Evolutionary conservation across 208 protist species (phyloP).

Genomic region (Trypanosoma boissoni): DNA sequence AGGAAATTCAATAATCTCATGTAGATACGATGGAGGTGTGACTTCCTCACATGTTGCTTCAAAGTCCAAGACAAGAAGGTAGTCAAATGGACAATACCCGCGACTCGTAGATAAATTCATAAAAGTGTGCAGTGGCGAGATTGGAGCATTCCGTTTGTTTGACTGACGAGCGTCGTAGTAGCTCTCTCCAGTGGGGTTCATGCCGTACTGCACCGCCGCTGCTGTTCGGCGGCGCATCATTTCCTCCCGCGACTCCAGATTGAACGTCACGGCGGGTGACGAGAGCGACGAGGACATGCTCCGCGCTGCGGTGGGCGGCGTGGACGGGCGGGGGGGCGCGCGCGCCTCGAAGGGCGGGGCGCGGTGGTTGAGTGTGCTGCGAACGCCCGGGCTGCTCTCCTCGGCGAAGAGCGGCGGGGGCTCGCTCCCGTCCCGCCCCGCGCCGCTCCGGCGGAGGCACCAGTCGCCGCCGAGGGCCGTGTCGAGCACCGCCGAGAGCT

Average conservation of each 20-base stretch:
- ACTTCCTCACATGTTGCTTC: conserved; percentile 90
- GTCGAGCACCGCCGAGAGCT: conserved; percentile 31
- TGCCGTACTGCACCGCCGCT: conserved; percentile 29
- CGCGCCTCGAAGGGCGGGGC: no score
- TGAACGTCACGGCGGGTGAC: conserved; percentile 34
- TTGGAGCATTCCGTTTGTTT: conserved; percentile 23
- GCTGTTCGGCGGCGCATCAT: conserved; percentile 80
- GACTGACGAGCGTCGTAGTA: conserved; percentile 31
- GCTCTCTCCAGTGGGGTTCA: conserved; percentile 22
- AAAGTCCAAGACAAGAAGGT: conserved; percentile 92
- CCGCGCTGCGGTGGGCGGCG: conserved; percentile 4
- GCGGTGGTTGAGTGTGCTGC: conserved; percentile 15
- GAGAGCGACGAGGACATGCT: not conserved
- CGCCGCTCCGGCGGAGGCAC: conserved; percentile 16
- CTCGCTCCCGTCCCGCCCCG: not conserved
- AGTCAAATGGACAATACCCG: conserved; percentile 73
- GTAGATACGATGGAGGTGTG: conserved; percentile 56
- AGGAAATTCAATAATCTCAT: conserved; percentile 97
- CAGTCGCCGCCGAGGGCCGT: conserved; percentile 32
- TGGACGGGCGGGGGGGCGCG: no score
- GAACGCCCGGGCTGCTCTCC: not conserved
- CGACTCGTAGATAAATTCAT: conserved; percentile 4
- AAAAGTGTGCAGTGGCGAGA: conserved; percentile 23
- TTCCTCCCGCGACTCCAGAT: conserved; percentile 76
- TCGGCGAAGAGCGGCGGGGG: not conserved